Base-by-base conservation (phyloP, 2,329 filamentous ascomycete genomes). In the Stemphylium lycopersici region DNA sequence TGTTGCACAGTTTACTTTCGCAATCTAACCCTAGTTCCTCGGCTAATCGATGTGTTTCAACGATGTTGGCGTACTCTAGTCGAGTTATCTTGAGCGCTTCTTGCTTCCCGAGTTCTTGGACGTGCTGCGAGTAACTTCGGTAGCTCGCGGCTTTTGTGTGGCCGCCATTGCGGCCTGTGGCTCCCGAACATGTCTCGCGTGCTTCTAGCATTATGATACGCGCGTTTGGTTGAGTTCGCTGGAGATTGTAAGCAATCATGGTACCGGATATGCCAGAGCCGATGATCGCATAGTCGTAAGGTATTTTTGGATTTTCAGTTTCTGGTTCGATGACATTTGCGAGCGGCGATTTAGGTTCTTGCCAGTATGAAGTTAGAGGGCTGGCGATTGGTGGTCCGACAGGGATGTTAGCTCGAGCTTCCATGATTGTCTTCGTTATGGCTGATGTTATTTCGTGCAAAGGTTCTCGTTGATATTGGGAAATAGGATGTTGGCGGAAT, bases 1-100 rank as follows among this genome's bases (percentile, higher is more conserved):
- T 87, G 20, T 79, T 74, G 59, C 83, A 81, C 8, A 78, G 66
- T 33, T 72, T 64, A 44, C 78, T 80, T 62, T 87, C 84, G 18
- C 71, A 74, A 2, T 67, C 60, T 5, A 71, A 64, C 79, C 10
- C 73, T 50, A 86, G 70, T 15, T 78, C 71, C 4, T 68, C 66
- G 0, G 83, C 82, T 55, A 88, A 81, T 0, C 66, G 70, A 63
- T 87, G 85, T 8, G 85, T 80, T n/a, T 79, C 80, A 22, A 76
- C 71, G 50, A 88, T 83, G 48, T 77, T 78, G 2, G 65, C 71
- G 46, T 73, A 73, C 55, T 79, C 76, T 33, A 79, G 46, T 12
- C 73, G 61, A 2, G 73, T 76, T 29, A 79, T 77, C 49, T 68
- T 75, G 37, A 78, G 71, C 2, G 85, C 85, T 40, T 80, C 78